Conservation (phyloP, 2,329 filamentous ascomycete species). For the Colletotrichum nymphaeae region DNA sequence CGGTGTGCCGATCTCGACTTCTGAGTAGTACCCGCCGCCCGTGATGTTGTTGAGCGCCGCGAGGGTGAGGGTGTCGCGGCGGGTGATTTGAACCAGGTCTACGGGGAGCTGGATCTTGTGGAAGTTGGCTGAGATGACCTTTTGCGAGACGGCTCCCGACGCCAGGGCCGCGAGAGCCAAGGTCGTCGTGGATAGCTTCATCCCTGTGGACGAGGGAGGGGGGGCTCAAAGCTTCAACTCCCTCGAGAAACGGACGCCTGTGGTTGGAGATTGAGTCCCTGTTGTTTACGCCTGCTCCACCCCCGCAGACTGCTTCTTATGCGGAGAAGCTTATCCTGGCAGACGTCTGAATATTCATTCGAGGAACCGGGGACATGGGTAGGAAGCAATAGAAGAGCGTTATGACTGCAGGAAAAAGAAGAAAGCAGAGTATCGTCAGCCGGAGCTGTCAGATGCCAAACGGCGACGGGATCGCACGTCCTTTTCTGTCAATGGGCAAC, state of each 20-base stretch:
- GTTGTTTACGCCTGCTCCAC: slow-evolving; percentile 4
- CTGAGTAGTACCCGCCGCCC: slow-evolving; percentile 71
- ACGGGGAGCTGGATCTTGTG: slow-evolving; percentile 5
- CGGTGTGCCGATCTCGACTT: slow-evolving; percentile 72
- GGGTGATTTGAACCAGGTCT: slow-evolving; percentile 23
- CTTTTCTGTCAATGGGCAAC: slow-evolving; percentile 5
- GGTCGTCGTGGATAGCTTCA: background rate
- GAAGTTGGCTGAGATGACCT: slow-evolving; percentile 26
- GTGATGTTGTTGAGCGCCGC: slow-evolving; percentile 63
- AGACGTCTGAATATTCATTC: background rate
- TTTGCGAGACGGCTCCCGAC: slow-evolving; percentile 1
- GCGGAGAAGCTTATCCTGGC: slow-evolving; percentile 16
- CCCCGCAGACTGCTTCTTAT: slow-evolving; percentile 10
- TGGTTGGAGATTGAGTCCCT: background rate
- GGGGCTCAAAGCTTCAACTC: background rate
- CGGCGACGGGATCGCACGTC: slow-evolving; percentile 1
- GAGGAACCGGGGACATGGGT: background rate
- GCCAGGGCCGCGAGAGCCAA: slow-evolving; percentile 12
- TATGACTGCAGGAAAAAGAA: slow-evolving; percentile 1
- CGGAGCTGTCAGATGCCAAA: background rate
- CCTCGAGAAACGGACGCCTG: background rate
- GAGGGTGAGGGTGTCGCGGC: slow-evolving; percentile 44
- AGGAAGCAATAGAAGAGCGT: background rate
- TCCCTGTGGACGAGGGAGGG: background rate
- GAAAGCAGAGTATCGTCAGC: background rate